Base-by-base conservation (phyloP, 345 rosid genomes). In the Euphorbia pulcherrima region DNA sequence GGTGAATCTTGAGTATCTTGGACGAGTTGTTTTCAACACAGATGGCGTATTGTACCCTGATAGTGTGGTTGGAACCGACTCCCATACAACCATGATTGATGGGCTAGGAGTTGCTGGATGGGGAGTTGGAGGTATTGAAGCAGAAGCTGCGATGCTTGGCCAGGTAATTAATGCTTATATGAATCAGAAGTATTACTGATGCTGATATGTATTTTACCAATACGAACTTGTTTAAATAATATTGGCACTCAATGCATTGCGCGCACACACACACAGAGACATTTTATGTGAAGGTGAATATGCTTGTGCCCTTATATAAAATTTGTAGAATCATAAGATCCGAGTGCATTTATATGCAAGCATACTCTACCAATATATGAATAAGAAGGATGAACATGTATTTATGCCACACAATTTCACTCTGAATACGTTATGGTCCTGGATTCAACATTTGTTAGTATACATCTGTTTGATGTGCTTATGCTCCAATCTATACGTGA, bases 61-160 rank as follows among this genome's bases (percentile, higher is more conserved):
- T 74, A 94, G 99, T 37, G 99, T 91, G 60, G 99, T 94, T 52
- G 99, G 99, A 37, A 94, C 99, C 72, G 99, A 94, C 79, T 94
- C 99, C 37, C 99, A 94, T 74, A 94, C 99, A 50, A 94, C 99
- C 70, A 94, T 94, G 99, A 94, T 94, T 73, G 99, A 94, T 84
- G 99, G 99, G 59, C 65, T 94, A 66, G 99, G 99, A 77, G 99
- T 94, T 74, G 96, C 99, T 81, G 99, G 99, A 65, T 94, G 97
- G 99, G 99, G 99, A 70, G 99, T 94, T 73, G 99, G 99, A 54
- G 99, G 97, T 65, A 94, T 94, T 64, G 99, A 94, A 87, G 97
- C 97, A 24, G 97, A 94, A 81, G 97, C 99, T 48, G 81, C 95
- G 69, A 94, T 94, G 97, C 97, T 94, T 75, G 99, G 99, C 69